A percentile compares a stretch with the other conserved stretches of the same genome.
These are phyloP conservation scores for Podospora fimiseda DNA, from an alignment of 495 filamentous ascomycete genomes.

Conservation along the genomic window DNA sequence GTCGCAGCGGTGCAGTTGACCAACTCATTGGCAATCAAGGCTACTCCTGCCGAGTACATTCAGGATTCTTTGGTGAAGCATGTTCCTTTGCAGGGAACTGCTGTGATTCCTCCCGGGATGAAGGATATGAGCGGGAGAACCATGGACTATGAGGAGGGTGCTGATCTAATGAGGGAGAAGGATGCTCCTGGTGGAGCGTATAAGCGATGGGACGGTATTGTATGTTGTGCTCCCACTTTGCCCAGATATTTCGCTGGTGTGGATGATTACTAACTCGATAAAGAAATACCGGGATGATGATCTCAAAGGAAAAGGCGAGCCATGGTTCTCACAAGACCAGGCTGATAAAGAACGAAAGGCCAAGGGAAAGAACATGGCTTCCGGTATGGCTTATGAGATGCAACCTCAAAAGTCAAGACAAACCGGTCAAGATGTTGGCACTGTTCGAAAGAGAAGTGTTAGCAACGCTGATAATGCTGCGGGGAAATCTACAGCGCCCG, in stretches of 20 bases:
- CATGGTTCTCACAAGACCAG: conserved; percentile 61
- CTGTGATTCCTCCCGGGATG: conserved; percentile 65
- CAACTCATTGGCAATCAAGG: conserved; percentile 72
- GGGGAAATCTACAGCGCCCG: conserved; percentile 1
- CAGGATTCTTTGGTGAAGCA: conserved; percentile 67
- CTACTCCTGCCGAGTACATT: conserved; percentile 77
- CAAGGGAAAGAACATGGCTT: conserved; percentile 9
- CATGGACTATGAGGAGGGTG: conserved; percentile 79
- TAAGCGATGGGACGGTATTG: conserved; percentile 59
- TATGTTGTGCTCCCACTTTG: conserved; percentile 36
- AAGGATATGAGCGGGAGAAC: conserved; percentile 58
- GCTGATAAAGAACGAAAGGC: conserved; percentile 46
- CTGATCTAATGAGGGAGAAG: conserved; percentile 70
- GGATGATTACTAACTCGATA: conserved; percentile 4
- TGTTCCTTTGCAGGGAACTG: conserved; percentile 78
- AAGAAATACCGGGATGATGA: conserved; percentile 66
- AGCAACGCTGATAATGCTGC: conserved; percentile 17
- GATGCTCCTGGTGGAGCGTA: conserved; percentile 55
- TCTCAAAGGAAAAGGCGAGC: conserved; percentile 75
- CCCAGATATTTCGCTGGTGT: not conserved
- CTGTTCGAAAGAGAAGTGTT: conserved; percentile 27
- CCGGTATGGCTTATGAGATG: conserved; percentile 34
- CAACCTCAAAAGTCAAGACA: conserved; percentile 19
- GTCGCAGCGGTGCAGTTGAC: conserved; percentile 68
- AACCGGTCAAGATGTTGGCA: not conserved